Evolutionary conservation across 768 basidiomycete species (phyloP).

Genomic region (Mycena vitilis): DNA sequence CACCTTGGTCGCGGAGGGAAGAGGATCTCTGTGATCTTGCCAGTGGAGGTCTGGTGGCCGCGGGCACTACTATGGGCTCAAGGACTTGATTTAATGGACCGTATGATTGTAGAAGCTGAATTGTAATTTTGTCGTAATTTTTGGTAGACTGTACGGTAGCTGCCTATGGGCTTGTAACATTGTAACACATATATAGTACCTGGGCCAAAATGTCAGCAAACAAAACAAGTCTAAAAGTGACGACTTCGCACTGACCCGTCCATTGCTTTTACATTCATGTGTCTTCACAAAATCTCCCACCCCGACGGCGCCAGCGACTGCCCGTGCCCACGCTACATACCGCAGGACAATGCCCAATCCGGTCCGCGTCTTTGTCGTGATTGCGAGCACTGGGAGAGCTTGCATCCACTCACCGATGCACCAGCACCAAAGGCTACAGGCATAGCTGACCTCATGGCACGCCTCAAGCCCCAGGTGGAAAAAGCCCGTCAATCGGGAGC

Average conservation of each 20-base stretch:
- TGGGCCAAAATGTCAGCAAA: conserved; percentile 1
- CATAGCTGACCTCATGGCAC: conserved; percentile 3
- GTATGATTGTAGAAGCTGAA: conserved; percentile 13
- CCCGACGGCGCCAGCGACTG: neutral
- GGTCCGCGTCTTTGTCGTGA: conserved; percentile 10
- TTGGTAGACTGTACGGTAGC: neutral
- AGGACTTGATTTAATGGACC: conserved; percentile 13
- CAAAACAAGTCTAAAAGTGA: conserved; percentile 2
- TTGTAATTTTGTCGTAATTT: neutral
- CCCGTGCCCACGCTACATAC: conserved; percentile 14
- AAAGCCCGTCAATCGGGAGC: neutral
- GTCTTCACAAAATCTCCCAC: neutral
- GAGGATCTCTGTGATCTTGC: neutral
- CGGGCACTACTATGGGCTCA: conserved; percentile 12
- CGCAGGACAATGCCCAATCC: conserved; percentile 1
- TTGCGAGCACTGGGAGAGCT: conserved; percentile 14
- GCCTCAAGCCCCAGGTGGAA: neutral
- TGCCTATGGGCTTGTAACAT: no score
- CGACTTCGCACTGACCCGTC: neutral
- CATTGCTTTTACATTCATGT: conserved; percentile 9
- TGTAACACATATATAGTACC: no score
- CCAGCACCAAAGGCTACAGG: neutral
- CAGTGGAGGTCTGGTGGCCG: conserved; percentile 12
- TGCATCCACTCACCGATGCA: neutral
- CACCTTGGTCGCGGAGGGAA: conserved; percentile 14